A percentile compares a stretch with the other conserved stretches of the same genome.
Conservation (phyloP, 192 early-diverging fungal species). For the Coemansia umbellata region DNA sequence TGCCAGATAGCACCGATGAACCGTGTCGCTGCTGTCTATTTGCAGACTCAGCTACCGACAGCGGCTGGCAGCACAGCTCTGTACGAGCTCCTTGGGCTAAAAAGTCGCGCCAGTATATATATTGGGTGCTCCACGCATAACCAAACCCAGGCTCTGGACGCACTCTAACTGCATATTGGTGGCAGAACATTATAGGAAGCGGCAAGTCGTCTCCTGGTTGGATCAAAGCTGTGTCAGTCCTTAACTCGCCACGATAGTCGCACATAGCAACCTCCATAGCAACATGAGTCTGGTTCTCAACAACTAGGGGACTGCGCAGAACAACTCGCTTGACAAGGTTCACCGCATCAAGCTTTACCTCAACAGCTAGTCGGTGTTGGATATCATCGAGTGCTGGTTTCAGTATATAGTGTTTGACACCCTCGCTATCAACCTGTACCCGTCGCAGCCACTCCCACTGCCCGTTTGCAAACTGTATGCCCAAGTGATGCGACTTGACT, state of each 20-base stretch:
- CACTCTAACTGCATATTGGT: conserved; percentile 71
- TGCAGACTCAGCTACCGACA: neutral
- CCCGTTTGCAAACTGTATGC: conserved; percentile 77
- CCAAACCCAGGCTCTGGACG: conserved; percentile 77
- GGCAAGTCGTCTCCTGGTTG: conserved; percentile 79
- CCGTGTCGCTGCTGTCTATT: neutral
- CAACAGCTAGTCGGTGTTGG: conserved; percentile 79
- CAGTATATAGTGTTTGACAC: conserved; percentile 72
- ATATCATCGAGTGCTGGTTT: conserved; percentile 77
- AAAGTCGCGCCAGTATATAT: conserved; percentile 82
- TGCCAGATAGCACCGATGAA: neutral
- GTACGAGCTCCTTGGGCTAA: conserved; percentile 36
- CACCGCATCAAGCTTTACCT: conserved; percentile 68
- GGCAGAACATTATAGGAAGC: conserved; percentile 83
- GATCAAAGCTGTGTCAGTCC: conserved; percentile 32
- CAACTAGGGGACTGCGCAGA: conserved; percentile 76
- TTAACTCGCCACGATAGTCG: conserved; percentile 60
- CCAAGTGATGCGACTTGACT: conserved; percentile 70
- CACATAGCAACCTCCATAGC: conserved; percentile 77
- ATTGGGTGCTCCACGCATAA: conserved; percentile 78
- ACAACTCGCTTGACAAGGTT: conserved; percentile 91
- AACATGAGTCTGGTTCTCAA: conserved; percentile 78
- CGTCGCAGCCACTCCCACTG: conserved; percentile 90
- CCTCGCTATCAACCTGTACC: conserved; percentile 87
- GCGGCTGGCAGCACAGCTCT: conserved; percentile 54